Conservation (phyloP, 2,329 filamentous ascomycete genomes). For the Cladosporium austrohemisphaericum region DNA sequence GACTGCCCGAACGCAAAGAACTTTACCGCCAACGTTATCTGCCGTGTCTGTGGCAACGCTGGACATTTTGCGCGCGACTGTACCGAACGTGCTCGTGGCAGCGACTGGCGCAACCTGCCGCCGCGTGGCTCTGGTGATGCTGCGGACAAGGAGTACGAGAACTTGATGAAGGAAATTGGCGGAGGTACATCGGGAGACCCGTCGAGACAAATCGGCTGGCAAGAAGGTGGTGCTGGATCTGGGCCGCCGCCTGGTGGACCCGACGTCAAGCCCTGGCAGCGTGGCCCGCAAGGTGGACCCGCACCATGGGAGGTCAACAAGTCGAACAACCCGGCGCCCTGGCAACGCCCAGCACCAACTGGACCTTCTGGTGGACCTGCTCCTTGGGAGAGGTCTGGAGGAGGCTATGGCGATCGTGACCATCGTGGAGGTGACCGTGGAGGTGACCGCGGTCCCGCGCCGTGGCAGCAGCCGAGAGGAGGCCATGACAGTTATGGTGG, state of each 20-base stretch:
- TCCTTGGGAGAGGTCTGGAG: conserved; percentile 32
- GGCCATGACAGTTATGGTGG: conserved; percentile 16
- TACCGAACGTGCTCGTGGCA: conserved; percentile 86
- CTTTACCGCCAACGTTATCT: conserved; percentile 99
- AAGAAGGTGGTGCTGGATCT: conserved; percentile 62
- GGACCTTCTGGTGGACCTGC: conserved; percentile 28
- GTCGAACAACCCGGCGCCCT: conserved; percentile 14
- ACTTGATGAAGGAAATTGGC: conserved; percentile 96
- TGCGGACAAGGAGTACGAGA: conserved; percentile 91
- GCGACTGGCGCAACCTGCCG: conserved; percentile 79
- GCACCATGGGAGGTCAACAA: conserved; percentile 35
- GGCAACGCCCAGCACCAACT: conserved; percentile 15
- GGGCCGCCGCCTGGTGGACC: conserved; percentile 62
- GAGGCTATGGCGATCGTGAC: conserved; percentile 22
- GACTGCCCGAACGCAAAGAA: conserved; percentile 97
- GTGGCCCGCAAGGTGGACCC: conserved; percentile 28
- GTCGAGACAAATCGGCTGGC: conserved; percentile 81
- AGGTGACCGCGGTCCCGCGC: conserved; percentile 19
- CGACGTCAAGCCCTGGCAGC: conserved; percentile 28
- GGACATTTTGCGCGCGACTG: conserved; percentile 98
- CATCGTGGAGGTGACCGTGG: conserved; percentile 21
- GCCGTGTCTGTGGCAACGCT: conserved; percentile 94
- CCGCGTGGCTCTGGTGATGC: conserved; percentile 57
- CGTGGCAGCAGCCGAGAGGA: conserved; percentile 27
- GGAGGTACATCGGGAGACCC: conserved; percentile 61